Conservation (phyloP, 106 monocot genomes). For the Apostasia shenzhenica region DNA sequence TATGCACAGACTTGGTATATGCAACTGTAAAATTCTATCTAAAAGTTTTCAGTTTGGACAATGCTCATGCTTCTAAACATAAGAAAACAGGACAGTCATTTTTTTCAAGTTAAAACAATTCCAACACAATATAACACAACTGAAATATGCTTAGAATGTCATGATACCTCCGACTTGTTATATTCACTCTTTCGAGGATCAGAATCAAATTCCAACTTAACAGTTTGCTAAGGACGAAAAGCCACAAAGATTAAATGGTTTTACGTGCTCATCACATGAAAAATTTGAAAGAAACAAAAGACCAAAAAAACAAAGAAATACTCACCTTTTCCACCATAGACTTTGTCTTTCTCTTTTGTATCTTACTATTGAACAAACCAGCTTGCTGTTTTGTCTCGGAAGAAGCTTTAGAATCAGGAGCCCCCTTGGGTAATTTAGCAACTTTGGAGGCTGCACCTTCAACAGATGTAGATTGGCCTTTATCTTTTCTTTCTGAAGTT, state of each 20-base stretch:
- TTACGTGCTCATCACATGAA: not conserved
- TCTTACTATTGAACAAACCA: constrained; percentile 24
- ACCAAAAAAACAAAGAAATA: not conserved
- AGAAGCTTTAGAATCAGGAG: constrained; percentile 27
- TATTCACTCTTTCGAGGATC: constrained; percentile 27
- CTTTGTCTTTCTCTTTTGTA: constrained; percentile 57
- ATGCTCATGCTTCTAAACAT: not conserved
- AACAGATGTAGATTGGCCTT: constrained; percentile 14
- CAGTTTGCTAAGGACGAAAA: constrained; percentile 27
- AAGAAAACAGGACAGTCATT: not conserved
- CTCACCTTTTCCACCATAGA: constrained; percentile 40
- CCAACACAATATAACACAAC: too few relatives aligned
- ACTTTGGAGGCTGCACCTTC: constrained; percentile 34
- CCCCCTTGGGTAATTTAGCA: constrained; percentile 35
- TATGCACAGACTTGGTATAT: too few relatives aligned
- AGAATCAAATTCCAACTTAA: constrained; percentile 28
- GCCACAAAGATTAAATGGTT: not conserved
- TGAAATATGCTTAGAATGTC: not conserved
- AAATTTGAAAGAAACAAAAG: not conserved
- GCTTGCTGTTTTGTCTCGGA: constrained; percentile 44
- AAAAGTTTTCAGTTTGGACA: too few relatives aligned
- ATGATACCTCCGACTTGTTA: constrained; percentile 48
- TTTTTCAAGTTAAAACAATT: too few relatives aligned
- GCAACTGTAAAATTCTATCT: too few relatives aligned
- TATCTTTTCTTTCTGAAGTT: constrained; percentile 37